phyloP scores from a whole-genome alignment of 2,329 filamentous ascomycete genomes.

The Penicillium occitanis region DNA sequence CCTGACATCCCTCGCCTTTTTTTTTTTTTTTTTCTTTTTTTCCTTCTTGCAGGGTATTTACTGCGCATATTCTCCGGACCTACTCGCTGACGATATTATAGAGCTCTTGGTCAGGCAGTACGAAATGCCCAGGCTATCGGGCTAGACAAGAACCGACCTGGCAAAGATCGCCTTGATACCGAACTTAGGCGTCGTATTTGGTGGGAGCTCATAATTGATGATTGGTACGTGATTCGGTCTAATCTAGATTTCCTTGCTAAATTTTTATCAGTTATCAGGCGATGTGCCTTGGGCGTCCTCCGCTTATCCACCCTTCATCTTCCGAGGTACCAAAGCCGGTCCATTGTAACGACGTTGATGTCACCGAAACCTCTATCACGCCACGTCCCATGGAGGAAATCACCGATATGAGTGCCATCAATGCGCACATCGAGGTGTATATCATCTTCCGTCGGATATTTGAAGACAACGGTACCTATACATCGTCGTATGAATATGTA shows the following conservation, averaged over 20 bases:
- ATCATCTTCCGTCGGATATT: constrained; percentile 26
- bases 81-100: neutral
- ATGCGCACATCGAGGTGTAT: constrained; percentile 26
- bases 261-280: constrained; percentile 27
- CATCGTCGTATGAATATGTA: constrained; percentile 27
- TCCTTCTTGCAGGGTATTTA: neutral
- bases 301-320: constrained; percentile 28
- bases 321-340: constrained; percentile 28
- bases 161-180: constrained; percentile 25
- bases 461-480: constrained; percentile 23
- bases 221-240: constrained; percentile 25
- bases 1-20: neutral
- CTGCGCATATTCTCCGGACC: too few relatives aligned
- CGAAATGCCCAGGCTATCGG: constrained; percentile 29
- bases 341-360: constrained; percentile 30
- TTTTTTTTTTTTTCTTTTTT: neutral
- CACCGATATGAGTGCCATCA: constrained; percentile 27
- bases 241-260: neutral
- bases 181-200: constrained; percentile 29
- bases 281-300: constrained; percentile 29
- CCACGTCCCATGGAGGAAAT: constrained; percentile 25
- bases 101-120: constrained; percentile 28
- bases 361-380: constrained; percentile 24
- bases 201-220: constrained; percentile 29
- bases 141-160: constrained; percentile 26